These are phyloP conservation scores for Uromyces viciae-fabae DNA, from an alignment of 1,284 basidiomycete species.

Conservation along the genomic window DNA sequence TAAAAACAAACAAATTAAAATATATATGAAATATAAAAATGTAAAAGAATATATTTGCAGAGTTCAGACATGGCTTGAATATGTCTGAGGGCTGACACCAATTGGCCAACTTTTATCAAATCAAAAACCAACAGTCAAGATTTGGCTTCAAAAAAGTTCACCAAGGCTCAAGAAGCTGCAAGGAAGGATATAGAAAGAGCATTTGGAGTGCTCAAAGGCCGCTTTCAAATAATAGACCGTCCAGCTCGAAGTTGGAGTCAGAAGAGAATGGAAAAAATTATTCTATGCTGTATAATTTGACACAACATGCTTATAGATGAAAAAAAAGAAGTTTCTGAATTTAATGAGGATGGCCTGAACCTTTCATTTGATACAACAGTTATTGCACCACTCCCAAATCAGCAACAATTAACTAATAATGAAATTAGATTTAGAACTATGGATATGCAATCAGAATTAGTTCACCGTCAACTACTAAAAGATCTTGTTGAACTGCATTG, in stretches of 20 bases:
- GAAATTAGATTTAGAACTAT: background rate
- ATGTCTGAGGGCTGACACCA: too few relatives aligned
- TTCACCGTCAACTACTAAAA: background rate
- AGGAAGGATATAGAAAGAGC: background rate
- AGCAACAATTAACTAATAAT: background rate
- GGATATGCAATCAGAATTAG: background rate
- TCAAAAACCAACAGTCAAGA: background rate
- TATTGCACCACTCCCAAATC: background rate
- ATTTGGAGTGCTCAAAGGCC: background rate
- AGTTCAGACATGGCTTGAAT: too few relatives aligned
- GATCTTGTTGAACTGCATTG: background rate
- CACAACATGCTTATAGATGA: constrained; percentile 17
- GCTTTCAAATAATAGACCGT: background rate
- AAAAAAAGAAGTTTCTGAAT: too few relatives aligned
- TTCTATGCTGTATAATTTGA: background rate
- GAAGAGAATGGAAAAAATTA: background rate
- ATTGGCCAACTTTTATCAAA: background rate
- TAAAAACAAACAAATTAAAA: too few relatives aligned
- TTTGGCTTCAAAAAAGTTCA: background rate
- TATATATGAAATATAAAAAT: too few relatives aligned
- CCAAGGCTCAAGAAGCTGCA: background rate
- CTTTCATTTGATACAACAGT: background rate
- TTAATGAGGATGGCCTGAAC: too few relatives aligned
- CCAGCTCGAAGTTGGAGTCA: background rate
- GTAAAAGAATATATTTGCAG: too few relatives aligned